Evolutionary conservation across 2,329 filamentous ascomycete genomes (phyloP), one percentile per base, ranked within the genome.

Genomic region (Colletotrichum sp.): DNA sequence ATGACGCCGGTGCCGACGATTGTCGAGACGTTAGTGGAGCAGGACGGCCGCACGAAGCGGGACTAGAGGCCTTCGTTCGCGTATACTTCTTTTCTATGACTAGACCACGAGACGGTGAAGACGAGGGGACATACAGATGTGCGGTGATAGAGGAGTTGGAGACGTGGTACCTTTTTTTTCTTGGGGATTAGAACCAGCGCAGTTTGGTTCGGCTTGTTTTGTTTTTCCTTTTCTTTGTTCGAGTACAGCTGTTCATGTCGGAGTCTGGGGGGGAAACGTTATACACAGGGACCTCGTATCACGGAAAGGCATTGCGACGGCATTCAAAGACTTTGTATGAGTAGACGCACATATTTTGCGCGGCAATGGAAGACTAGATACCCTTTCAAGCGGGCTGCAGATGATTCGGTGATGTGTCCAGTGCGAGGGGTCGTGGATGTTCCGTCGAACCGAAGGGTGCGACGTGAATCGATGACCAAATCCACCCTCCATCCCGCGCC

Each of bases 241-340:
- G 30, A 57, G 21, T 39, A 12, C 21, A 39, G 5, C 26, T 26
- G 34, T 18, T 15, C 21, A 18, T 70, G 21, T 10, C 21, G 66
- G 66, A 55, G 74, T 67, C 34, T 49, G 16, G 72, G 71, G 34
- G 44, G 10, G 9, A 21, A 64, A 36, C 32, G 60, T 69, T 70
- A 64, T 34, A 71, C 64, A 57, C 60, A 28, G 52, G 39, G 26
- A 73, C n/a, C 44, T 34, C 70, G 34, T 16, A 60, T 73, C 57
- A 65, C 60, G 57, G 70, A 65, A 62, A 67, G 67, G 75, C 66
- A 75, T 71, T 36, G 71, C 39, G 65, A 75, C 52, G 59, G 75
- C 62, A 63, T 52, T 68, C 69, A 67, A 64, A 57, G 34, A 76
- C 66, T 62, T 60, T 77, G 74, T 74, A 71, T 52, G 73, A 76